phyloP scores from a whole-genome alignment of 2,329 filamentous ascomycete genomes.

The Fusarium sp. region DNA sequence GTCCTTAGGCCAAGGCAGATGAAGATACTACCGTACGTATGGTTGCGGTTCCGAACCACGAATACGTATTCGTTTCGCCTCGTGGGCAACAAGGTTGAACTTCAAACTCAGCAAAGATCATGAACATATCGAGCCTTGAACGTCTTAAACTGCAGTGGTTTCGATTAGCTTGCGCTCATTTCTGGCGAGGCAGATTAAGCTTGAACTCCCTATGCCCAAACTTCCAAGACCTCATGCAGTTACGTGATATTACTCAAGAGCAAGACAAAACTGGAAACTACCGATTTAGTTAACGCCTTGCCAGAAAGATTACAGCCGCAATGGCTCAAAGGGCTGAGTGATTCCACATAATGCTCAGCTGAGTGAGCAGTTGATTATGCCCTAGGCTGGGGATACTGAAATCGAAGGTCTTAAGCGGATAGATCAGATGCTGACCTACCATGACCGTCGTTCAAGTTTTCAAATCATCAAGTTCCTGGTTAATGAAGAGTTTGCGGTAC shows the following conservation, averaged over 20 bases:
- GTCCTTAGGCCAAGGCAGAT: conserved; percentile 11
- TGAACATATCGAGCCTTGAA: neutral
- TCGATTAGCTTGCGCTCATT: neutral
- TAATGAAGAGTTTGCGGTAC: neutral
- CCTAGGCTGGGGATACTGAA: too few species aligned
- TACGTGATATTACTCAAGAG: neutral
- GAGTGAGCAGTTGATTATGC: neutral
- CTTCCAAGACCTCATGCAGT: neutral
- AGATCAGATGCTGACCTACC: too few species aligned
- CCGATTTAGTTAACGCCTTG: neutral
- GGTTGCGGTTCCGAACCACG: neutral
- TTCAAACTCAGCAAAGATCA: neutral
- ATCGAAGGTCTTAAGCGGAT: too few species aligned
- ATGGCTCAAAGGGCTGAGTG: neutral
- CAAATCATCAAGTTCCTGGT: too few species aligned
- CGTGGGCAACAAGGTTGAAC: neutral
- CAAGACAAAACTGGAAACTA: neutral
- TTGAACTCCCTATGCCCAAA: neutral
- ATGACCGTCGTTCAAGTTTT: too few species aligned
- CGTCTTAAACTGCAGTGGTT: neutral
- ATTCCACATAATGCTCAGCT: neutral
- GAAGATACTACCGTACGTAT: neutral
- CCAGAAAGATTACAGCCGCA: neutral
- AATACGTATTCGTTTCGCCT: neutral
- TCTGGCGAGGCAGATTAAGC: neutral